Base-by-base conservation (phyloP, 129 eudicot species). In the Chrysanthemum lavandulifolium region DNA sequence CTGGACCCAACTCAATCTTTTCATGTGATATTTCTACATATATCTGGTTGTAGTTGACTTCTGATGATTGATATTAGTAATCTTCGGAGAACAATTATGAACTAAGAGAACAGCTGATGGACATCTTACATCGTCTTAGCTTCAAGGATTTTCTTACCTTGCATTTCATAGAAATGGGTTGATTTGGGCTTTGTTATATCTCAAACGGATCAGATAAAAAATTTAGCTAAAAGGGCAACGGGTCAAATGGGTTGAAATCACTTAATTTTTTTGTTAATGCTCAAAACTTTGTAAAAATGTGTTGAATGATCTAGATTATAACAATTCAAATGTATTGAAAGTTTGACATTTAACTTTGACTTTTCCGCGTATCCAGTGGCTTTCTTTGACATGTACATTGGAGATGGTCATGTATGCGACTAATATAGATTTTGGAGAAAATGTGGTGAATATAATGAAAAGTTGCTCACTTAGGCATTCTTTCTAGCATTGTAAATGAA, bases 21-120 rank as follows among this genome's bases (percentile, higher is more conserved):
- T 23, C 25, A 23, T 23, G 25, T 23, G 29, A 27, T 27, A 27
- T 27, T 61, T 63, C 13, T 74, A 6, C 66, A 5, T 78, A 15
- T 27, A 27, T 27, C 29, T 27, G n/a, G 43, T 53, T 73, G 78
- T 27, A 23, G 43, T 53, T 73, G 78, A 40, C 25, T 63, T 51
- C 25, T 23, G 25, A 64, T 54, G 18, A 69, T 69, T 50, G 16
- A 71, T 71, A 60, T 13, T 78, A 15, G 13, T 29, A 27, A 65
- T 76, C 6, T 81, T 53, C 96, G 90, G 98, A 97, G 99, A 71
- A 95, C 97, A 73, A 88, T 87, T 21, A 95, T 95, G 62, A 82
- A 90, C 90, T 79, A 81, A 80, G 45, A 82, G 94, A 59, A 95
- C 97, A 29, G 84, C 88, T 70, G 96, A 90, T 80, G 94, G 96